These are phyloP conservation scores for Klebsormidium nitens DNA, from an alignment of 139 green algal genomes.

Conservation along the genomic window DNA sequence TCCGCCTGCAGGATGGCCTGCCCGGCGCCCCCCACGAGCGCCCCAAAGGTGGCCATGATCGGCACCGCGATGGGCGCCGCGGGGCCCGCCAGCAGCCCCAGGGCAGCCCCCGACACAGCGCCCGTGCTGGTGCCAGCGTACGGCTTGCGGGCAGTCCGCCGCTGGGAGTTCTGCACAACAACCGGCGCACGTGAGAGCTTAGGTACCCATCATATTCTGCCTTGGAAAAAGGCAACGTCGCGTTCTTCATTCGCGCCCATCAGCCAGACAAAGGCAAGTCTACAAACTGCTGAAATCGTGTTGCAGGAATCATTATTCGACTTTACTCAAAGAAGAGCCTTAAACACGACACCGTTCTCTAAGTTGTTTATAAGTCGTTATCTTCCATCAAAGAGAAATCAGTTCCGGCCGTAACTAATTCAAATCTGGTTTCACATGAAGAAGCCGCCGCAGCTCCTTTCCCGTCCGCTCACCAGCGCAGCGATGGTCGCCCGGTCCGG, in stretches of 20 bases:
- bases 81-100: slow-evolving; percentile 25
- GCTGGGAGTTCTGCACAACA: not conserved
- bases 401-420: no score
- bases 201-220: not conserved
- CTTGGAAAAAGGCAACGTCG: not conserved
- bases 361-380: no score
- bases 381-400: no score
- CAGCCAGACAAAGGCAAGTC: not conserved
- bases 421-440: no score
- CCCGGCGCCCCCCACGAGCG: slow-evolving; percentile 30
- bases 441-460: no score
- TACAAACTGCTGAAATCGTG: not conserved
- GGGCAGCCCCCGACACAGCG: slow-evolving; percentile 13
- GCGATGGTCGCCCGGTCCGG: slow-evolving; percentile 12
- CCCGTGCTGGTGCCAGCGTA: slow-evolving; percentile 14
- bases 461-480: slow-evolving; percentile 14
- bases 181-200: not conserved
- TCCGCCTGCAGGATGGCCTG: slow-evolving; percentile 52
- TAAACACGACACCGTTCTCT: no score
- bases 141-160: slow-evolving; percentile 9
- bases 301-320: not conserved
- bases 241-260: not conserved
- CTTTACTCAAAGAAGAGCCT: no score
- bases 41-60: slow-evolving; percentile 34
- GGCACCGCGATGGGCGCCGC: slow-evolving; percentile 21